Base-by-base conservation (phyloP, 1,139 yeast genomes). In the Kurtzmaniella quercitrusa region DNA sequence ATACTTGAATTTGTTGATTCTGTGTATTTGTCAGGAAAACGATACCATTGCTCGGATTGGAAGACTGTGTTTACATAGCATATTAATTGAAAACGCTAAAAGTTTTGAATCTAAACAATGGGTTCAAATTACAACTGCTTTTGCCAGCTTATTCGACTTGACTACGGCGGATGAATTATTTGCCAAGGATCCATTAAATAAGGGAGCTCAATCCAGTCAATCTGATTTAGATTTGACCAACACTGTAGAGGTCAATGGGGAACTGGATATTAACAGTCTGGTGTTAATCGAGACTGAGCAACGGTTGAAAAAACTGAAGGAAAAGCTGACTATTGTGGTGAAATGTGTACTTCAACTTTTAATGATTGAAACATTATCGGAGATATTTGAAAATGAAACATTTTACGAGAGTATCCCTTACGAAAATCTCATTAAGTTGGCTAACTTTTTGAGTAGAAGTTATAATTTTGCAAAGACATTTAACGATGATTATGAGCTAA, bases 41-140 rank as follows among this genome's bases (percentile, higher is more conserved):
- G 98, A 93, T 56, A 90, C 98, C 0, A 91, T 94, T 54, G 95
- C 98, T 0, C 77, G 95, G 55, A 90, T 91, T 52, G 98, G 98
- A 17, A 80, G 95, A 56, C 82, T 93, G 10, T 91, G 98, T 61
- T 73, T 93, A 48, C 84, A 85, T 50, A 87, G 84, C 48, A 71
- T 93, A 49, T 75, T 93, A 48, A 67, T 83, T 25, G 86, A 86
- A 50, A 94, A 93, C 60, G 79, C 84, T 49, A 58, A 65, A n/a
- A 81, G 78, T 55, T 86, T 93, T 55, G 60, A 66, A 21, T 69
- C 66, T 11, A 65, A 64, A 2, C 94, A 94, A 53, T 94, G 99
- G 99, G 65, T 62, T n/a, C 68, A 78, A 57, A 71, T 91, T 23
- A 81, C 81, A 9, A 70, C 63, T 5, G 81, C 88, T 1, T 81